These are phyloP conservation scores for Botrytis sinoallii DNA, from an alignment of 2,329 filamentous ascomycete species.

Conservation along the genomic window DNA sequence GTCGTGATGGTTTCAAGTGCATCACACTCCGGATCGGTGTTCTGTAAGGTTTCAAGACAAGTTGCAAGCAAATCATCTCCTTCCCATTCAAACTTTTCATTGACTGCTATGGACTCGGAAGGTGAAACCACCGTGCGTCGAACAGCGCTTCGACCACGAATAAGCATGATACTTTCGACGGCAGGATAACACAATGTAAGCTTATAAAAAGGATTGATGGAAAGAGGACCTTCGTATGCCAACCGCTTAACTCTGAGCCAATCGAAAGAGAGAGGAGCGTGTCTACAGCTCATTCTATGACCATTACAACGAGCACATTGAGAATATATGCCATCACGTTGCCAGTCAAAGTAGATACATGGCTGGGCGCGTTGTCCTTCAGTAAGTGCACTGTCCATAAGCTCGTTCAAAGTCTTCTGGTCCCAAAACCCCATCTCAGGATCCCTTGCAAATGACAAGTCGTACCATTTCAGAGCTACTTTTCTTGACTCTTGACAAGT, in stretches of 20 bases:
- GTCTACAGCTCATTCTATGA: background rate
- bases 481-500: background rate
- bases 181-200: background rate
- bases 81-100: slow-evolving; percentile 4
- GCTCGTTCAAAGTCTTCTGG: background rate
- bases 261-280: background rate
- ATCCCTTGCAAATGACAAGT: slow-evolving; percentile 2
- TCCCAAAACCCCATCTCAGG: background rate
- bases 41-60: background rate
- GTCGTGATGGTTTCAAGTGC: background rate
- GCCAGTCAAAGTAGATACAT: slow-evolving; percentile 2
- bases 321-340: slow-evolving; percentile 1
- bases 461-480: background rate
- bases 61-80: background rate
- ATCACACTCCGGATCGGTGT: background rate
- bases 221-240: background rate
- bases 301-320: background rate
- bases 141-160: background rate
- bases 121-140: background rate
- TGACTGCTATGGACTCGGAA: background rate
- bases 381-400: background rate
- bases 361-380: background rate
- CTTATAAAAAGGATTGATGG: slow-evolving; percentile 1
- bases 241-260: background rate
- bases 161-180: slow-evolving; percentile 2